Conservation (phyloP, 228 moss, liverwort and hornwort genomes). For the Sphagnum magellanicum region DNA sequence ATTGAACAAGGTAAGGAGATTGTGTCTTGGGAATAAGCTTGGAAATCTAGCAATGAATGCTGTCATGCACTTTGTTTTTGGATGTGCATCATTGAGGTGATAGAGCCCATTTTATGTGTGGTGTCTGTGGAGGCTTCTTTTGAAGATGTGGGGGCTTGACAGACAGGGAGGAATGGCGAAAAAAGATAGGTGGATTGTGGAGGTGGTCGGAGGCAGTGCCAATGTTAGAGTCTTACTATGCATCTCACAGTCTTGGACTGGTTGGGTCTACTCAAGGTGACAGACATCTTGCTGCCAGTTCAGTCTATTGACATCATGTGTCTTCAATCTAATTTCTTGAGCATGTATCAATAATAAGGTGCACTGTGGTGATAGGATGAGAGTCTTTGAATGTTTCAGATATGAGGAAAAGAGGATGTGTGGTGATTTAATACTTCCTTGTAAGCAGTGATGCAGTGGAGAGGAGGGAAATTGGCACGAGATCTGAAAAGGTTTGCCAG, state of each 20-base stretch:
- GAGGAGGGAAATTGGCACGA: conserved; percentile 29
- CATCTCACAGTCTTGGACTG: conserved; percentile 29
- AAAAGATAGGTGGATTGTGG: conserved; percentile 51
- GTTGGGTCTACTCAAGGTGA: conserved; percentile 36
- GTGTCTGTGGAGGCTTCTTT: too few relatives aligned
- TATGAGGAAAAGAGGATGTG: not conserved
- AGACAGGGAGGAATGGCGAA: conserved; percentile 47
- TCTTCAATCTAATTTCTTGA: too few relatives aligned
- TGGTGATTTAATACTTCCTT: not conserved
- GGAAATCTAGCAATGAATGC: too few relatives aligned
- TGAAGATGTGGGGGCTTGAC: conserved; percentile 3
- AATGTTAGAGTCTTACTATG: conserved; percentile 33
- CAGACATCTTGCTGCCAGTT: not conserved
- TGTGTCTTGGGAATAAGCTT: not conserved
- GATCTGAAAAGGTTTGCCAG: conserved; percentile 29
- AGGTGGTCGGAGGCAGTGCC: conserved; percentile 56
- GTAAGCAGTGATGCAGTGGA: conserved; percentile 36
- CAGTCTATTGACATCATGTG: too few relatives aligned
- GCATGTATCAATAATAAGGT: too few relatives aligned
- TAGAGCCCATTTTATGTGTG: too few relatives aligned
- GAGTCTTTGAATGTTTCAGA: too few relatives aligned
- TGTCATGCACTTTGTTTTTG: too few relatives aligned
- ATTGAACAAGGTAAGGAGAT: conserved; percentile 22
- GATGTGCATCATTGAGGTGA: too few relatives aligned
- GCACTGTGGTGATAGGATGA: too few relatives aligned